phyloP scores from a whole-genome alignment of 305 asterid species.

The Ilex paraguariensis region DNA sequence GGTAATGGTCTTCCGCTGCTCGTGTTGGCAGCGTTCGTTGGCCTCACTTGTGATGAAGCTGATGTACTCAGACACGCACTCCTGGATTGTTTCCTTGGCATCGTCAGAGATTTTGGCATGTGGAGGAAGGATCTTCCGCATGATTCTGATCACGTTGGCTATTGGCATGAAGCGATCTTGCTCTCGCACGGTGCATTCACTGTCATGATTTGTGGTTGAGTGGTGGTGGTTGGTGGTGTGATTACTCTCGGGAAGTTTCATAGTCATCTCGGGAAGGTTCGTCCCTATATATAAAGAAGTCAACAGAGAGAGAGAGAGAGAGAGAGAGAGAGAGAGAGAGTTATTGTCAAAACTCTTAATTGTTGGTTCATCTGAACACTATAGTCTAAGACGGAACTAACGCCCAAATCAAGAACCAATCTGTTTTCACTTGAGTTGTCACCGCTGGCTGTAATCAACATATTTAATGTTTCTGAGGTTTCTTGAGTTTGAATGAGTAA shows the following conservation, averaged over 20 bases:
- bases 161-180: conserved; percentile 96
- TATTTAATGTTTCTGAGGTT: no score
- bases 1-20: conserved; percentile 93
- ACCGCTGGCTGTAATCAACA: no score
- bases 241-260: conserved; percentile 30
- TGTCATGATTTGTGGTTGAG: conserved; percentile 13
- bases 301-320: no score
- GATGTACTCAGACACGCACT: conserved; percentile 86
- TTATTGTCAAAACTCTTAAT: no score
- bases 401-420: no score
- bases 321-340: no score
- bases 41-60: conserved; percentile 93
- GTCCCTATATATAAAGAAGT: conserved; percentile 20
- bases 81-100: conserved; percentile 91
- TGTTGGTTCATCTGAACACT: no score
- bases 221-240: conserved; percentile 21
- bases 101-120: conserved; percentile 90
- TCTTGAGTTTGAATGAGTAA: no score
- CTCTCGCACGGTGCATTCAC: conserved; percentile 62
- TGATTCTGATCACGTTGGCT: conserved; percentile 83
- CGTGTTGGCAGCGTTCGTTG: conserved; percentile 93
- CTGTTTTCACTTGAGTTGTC: no score
- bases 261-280: conserved; percentile 38
- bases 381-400: no score
- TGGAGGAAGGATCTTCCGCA: conserved; percentile 80